Percentiles rank a stretch among this genome's conserved stretches.
phyloP scores from a whole-genome alignment of 768 basidiomycete species.

The Lentinula lateritia region DNA sequence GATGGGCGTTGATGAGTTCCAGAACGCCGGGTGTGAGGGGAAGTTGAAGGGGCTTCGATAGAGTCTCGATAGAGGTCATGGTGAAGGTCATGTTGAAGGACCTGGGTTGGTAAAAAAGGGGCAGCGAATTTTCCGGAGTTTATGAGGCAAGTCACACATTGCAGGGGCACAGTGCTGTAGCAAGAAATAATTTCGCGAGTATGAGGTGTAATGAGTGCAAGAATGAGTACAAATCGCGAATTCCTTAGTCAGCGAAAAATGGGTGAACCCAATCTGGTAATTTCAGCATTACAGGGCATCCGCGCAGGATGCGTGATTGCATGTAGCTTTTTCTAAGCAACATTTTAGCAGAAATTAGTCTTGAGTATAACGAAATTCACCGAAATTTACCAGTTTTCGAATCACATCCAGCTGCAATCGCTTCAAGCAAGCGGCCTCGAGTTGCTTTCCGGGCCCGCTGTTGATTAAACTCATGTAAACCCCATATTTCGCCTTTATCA shows the following conservation, averaged over 20 bases:
- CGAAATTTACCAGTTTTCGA: too few relatives aligned
- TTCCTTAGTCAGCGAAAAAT: neutral
- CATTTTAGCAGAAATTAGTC: too few relatives aligned
- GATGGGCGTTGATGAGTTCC: slow-evolving; percentile 64
- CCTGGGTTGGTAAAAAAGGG: neutral
- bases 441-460: too few relatives aligned
- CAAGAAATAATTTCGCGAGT: neutral
- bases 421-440: too few relatives aligned
- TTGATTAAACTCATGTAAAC: neutral
- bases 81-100: too few relatives aligned
- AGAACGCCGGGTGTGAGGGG: slow-evolving; percentile 59
- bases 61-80: neutral
- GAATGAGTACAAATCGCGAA: neutral
- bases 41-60: slow-evolving; percentile 40
- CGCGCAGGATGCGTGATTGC: too few relatives aligned
- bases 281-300: neutral
- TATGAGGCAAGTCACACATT: neutral
- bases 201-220: neutral
- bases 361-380: too few relatives aligned
- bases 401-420: too few relatives aligned
- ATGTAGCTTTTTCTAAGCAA: too few relatives aligned
- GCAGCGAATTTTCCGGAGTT: neutral
- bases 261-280: neutral
- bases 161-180: neutral
- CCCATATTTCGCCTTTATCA: neutral